These are phyloP conservation scores for Arachis stenosperma DNA, from an alignment of 306 rosid genomes.

Conservation along the genomic window DNA sequence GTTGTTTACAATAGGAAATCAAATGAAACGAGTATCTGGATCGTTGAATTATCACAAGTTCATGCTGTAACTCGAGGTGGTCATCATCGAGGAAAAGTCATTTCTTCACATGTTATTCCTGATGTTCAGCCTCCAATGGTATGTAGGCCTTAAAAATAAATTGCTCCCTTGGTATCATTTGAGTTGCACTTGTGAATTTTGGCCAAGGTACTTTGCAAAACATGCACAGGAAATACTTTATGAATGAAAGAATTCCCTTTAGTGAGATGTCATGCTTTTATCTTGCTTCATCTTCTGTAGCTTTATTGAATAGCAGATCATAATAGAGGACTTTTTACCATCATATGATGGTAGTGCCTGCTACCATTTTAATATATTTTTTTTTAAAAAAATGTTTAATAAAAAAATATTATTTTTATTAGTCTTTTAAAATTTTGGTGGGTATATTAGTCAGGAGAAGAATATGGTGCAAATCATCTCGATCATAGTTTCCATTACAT, in stretches of 20 bases:
- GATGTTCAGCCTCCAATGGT: constrained; percentile 98
- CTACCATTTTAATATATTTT: not conserved
- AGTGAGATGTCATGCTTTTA: constrained; percentile 23
- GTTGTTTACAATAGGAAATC: constrained; percentile 82
- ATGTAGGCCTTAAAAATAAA: constrained; percentile 16
- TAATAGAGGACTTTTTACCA: not conserved
- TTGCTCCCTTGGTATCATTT: not conserved
- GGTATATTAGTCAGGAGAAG: not conserved
- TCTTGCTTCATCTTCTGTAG: constrained; percentile 28
- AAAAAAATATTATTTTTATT: no score
- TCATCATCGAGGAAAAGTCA: constrained; percentile 91
- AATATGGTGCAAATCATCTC: constrained; percentile 4
- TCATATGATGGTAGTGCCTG: not conserved
- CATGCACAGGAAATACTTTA: not conserved
- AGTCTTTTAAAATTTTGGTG: not conserved
- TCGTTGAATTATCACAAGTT: constrained; percentile 82
- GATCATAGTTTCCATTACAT: not conserved
- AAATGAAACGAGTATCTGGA: constrained; percentile 72
- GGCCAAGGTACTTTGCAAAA: not conserved
- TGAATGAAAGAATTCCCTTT: constrained; percentile 11
- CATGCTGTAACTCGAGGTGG: constrained; percentile 96
- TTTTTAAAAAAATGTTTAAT: no score
- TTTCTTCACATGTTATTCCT: constrained; percentile 70
- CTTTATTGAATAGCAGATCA: constrained; percentile 19
- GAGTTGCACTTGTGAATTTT: not conserved